These are phyloP conservation scores for Lichtheimia ramosa DNA, from an alignment of 371 early-diverging fungal species.

Conservation along the genomic window DNA sequence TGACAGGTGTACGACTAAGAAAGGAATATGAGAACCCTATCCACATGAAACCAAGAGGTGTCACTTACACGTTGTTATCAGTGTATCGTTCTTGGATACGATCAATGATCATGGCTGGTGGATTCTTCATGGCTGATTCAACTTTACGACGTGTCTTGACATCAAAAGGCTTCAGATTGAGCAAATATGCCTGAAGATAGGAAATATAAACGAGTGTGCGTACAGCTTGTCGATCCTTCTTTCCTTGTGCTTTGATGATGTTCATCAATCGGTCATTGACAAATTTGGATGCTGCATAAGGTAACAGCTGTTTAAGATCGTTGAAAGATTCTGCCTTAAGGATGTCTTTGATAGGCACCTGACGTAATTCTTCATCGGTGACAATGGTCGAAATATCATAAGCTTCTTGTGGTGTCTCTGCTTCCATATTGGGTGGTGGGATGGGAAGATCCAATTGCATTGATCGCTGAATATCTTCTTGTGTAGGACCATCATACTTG, in stretches of 20 bases:
- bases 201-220: conserved; percentile 71
- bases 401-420: conserved; percentile 67
- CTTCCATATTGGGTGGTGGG: conserved; percentile 68
- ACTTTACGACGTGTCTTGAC: conserved; percentile 58
- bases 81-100: conserved; percentile 69
- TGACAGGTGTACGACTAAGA: conserved; percentile 61
- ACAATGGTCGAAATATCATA: conserved; percentile 76
- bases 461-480: conserved; percentile 51
- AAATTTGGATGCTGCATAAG: conserved; percentile 51
- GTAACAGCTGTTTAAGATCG: conserved; percentile 36
- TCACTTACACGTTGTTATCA: conserved; percentile 50
- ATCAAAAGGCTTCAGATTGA: conserved; percentile 44
- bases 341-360: not conserved
- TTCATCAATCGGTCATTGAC: conserved; percentile 47
- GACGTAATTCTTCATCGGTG: conserved; percentile 29
- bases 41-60: not conserved
- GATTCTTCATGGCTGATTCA: conserved; percentile 48
- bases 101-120: conserved; percentile 63
- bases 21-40: not conserved
- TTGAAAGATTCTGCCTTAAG: conserved; percentile 42
- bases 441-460: conserved; percentile 65
- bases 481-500: conserved; percentile 50
- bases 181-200: conserved; percentile 69
- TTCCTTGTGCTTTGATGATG: conserved; percentile 49
- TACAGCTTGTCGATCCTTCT: conserved; percentile 61